Conservation (phyloP, 2,329 filamentous ascomycete genomes). For the Aureobasidium namibiae region DNA sequence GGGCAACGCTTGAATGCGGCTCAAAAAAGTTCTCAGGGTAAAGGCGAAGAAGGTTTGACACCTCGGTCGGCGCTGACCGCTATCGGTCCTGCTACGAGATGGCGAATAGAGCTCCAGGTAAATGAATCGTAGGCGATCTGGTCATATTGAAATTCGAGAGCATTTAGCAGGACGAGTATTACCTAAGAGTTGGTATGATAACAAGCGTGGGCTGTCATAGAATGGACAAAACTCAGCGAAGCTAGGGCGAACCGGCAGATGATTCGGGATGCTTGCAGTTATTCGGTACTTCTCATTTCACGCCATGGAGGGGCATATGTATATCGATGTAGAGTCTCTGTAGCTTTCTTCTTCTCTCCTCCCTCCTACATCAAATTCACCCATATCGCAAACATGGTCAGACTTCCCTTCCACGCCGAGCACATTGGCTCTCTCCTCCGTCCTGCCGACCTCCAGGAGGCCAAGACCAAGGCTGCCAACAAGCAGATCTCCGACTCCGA, state of each 20-base stretch:
- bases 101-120: neutral
- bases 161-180: neutral
- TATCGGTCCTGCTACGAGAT: neutral
- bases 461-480: conserved; percentile 49
- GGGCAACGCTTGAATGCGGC: conserved; percentile 3
- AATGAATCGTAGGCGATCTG: neutral
- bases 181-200: conserved; percentile 1
- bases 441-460: conserved; percentile 52
- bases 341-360: neutral
- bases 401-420: conserved; percentile 61
- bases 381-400: conserved; percentile 11
- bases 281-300: conserved; percentile 2
- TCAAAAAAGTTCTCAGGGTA: neutral
- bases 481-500: conserved; percentile 47
- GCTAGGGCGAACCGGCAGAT: conserved; percentile 6
- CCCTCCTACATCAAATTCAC: neutral
- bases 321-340: neutral
- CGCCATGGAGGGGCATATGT: conserved; percentile 4
- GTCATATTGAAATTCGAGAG: neutral
- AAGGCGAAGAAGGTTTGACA: conserved; percentile 3
- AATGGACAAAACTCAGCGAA: conserved; percentile 7
- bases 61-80: conserved; percentile 3
- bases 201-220: conserved; percentile 3
- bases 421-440: conserved; percentile 66
- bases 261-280: neutral